Evolutionary conservation across 441 rosid genomes (phyloP), one percentile per base, ranked within the genome.

Genomic region (Populus hybrid): DNA sequence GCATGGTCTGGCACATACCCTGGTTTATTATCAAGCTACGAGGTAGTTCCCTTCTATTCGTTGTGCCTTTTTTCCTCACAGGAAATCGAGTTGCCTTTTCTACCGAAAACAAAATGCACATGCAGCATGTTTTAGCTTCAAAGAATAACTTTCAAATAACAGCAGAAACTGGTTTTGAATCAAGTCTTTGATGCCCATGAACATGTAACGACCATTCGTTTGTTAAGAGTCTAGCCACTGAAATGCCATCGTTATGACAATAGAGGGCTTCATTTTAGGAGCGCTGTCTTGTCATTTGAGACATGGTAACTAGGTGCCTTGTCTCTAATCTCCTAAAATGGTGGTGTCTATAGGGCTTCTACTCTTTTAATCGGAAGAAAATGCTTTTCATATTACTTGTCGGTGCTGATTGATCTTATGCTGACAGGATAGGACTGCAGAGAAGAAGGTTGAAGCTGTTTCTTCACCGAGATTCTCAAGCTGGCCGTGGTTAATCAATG

Each of bases 391-490:
- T 61, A n/a, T 9, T n/a, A 61, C 10, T 4, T 63, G 66, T 9
- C 28, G 12, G 6, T 63, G 66, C 16, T 79, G 68, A 83, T 83
- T 42, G 73, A 70, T 84, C 81, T 85, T 86, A 78, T 81, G 35
- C 83, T 79, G 87, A 87, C 84, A 79, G 88, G 89, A 76, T 84
- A 86, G 73, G 81, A 75, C 26, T 19, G 16, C 5, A 19, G 82
- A 83, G 83, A 80, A 73, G 84, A 84, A 71, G 76, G 70, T 40
- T 1, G 84, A 79, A 75, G 83, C 87, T 81, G 94, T 88, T 88
- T 94, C 93, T 88, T 89, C 92, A 82, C 86, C 89, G 82, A 88
- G 93, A 88, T 89, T 88, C 93, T 87, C 97, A 3, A 82, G 69
- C 72, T 74, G 82, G 76, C 73, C 75, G 76, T 86, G 84, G 89